Conservation (phyloP, 441 rosid genomes). For the Bruguiera hainesii region DNA sequence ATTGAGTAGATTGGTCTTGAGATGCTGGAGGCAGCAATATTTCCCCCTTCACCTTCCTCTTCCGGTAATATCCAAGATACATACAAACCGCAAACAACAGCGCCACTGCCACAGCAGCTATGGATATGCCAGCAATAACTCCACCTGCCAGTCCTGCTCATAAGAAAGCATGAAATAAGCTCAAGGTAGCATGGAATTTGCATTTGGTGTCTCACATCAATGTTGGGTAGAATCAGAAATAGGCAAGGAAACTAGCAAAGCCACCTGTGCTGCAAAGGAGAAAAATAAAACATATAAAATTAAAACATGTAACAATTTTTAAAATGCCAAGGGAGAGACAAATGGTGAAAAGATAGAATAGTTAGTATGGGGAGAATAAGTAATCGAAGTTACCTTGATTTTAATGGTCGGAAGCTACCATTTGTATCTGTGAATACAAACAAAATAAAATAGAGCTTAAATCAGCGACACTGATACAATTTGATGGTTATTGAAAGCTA, state of each 20-base stretch:
- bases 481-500: not conserved
- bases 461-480: not conserved
- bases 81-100: constrained; percentile 31
- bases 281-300: constrained; percentile 20
- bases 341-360: constrained; percentile 5
- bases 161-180: constrained; percentile 28
- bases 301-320: constrained; percentile 15
- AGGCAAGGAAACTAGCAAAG: constrained; percentile 35
- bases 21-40: constrained; percentile 26
- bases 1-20: constrained; percentile 27
- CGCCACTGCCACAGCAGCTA: constrained; percentile 37
- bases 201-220: not conserved
- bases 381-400: constrained; percentile 33
- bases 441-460: not conserved
- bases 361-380: not conserved
- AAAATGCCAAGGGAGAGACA: not conserved
- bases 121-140: constrained; percentile 44
- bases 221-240: too few relatives aligned
- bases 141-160: constrained; percentile 49
- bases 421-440: constrained; percentile 37
- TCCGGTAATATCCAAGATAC: constrained; percentile 31
- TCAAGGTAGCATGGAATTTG: constrained; percentile 18
- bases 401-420: constrained; percentile 49
- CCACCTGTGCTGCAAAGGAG: constrained; percentile 71
- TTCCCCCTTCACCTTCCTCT: constrained; percentile 36